Evolutionary conservation across 495 filamentous ascomycete genomes (phyloP), one percentile per base, ranked within the genome.

Genomic region (Neurospora sp.): DNA sequence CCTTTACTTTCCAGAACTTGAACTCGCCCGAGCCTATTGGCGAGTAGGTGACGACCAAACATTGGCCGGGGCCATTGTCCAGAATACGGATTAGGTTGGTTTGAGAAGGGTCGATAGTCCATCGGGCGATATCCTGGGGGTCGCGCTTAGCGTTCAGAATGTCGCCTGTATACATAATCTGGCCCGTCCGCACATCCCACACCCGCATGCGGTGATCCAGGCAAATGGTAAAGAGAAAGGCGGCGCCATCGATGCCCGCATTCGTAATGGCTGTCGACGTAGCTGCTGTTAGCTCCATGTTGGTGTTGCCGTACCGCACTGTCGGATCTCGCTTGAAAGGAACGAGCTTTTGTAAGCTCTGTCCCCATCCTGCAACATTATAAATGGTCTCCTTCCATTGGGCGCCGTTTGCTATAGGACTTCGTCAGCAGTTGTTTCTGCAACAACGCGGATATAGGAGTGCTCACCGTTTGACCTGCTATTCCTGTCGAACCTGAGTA

Each of bases 1-100:
- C 88, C 72, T 87, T 86, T 4, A 94, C 87, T 71, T 88, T 90
- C 93, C 95, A 99, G 82, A 99, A 95, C 82, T 98, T 98, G 88
- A 99, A 98, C 76, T 94, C 90, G 35, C 93, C 93, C 79, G 94
- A 85, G 73, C 93, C 90, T 77, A 94, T 85, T 10, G 96, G 94
- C 40, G 94, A 97, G 80, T 93, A 97, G 14, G 93, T 95, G 31
- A 93, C 89, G 27, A 94, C 87, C 73, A 92, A 87, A 76, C 93
- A 93, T 60, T 87, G 84, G 73, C 93, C 90, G 38, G 84, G 87
- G 31, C 86, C 87, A 69, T 88, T 84, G 49, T 91, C 88, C 71
- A 95, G 85, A 16, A 97, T 87, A 71, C 89, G 88, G 60, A 98
- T 87, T 39, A 98, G 75, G 85, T 91, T 82, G 82, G 86, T 81